These are phyloP conservation scores for Stramenopiles sp. DNA, from an alignment of 352 stramenopile genomes.

Conservation along the genomic window DNA sequence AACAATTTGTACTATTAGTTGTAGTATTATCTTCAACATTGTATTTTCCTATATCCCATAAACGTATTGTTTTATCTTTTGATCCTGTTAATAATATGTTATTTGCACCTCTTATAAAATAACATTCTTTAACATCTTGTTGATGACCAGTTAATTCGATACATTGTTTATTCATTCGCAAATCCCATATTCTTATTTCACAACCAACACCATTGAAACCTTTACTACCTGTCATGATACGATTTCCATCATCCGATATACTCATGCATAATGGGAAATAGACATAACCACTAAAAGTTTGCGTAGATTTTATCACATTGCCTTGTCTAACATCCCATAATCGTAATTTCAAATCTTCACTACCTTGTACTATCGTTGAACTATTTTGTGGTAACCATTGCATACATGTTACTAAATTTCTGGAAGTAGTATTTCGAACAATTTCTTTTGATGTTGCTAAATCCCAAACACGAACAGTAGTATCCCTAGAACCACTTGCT, in stretches of 20 bases:
- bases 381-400: slow-evolving; percentile 41
- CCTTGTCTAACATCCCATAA: slow-evolving; percentile 41
- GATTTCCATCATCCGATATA: slow-evolving; percentile 28
- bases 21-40: not conserved
- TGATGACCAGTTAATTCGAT: slow-evolving; percentile 37
- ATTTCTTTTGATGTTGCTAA: slow-evolving; percentile 26
- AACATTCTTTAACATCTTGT: slow-evolving; percentile 46
- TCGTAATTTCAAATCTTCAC: slow-evolving; percentile 50
- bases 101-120: slow-evolving; percentile 26
- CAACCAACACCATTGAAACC: slow-evolving; percentile 51
- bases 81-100: slow-evolving; percentile 31
- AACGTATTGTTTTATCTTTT: slow-evolving; percentile 46
- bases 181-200: slow-evolving; percentile 49
- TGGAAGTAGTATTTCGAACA: slow-evolving; percentile 36
- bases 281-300: slow-evolving; percentile 40
- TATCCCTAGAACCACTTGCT: slow-evolving; percentile 51
- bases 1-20: not conserved
- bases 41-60: slow-evolving; percentile 31
- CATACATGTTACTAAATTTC: slow-evolving; percentile 57
- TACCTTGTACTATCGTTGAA: slow-evolving; percentile 38
- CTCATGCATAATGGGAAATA: slow-evolving; percentile 51
- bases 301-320: slow-evolving; percentile 26
- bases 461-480: slow-evolving; percentile 50
- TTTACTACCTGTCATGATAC: slow-evolving; percentile 53
- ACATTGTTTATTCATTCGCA: slow-evolving; percentile 35